Evolutionary conservation across 805 yeast species (phyloP).

Genomic region (Monosporozyma yasuniensis): DNA sequence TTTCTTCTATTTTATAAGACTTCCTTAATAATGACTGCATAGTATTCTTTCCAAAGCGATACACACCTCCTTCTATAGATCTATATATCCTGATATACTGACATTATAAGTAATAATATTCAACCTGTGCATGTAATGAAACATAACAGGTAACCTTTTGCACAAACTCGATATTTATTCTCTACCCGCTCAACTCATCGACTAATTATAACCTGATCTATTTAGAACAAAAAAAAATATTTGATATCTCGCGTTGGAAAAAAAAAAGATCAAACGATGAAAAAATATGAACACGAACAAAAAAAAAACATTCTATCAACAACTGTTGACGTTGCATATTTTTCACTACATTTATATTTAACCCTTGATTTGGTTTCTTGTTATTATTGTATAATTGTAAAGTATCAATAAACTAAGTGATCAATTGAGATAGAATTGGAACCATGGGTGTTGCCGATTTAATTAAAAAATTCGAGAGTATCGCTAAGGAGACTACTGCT

Average conservation of each 20-base stretch:
- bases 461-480: slow-evolving; percentile 29
- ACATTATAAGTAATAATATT: background rate
- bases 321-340: background rate
- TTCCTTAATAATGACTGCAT: background rate
- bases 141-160: background rate
- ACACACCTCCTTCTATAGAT: background rate
- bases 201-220: no score
- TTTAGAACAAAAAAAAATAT: no score
- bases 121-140: background rate
- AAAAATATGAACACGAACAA: background rate
- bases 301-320: background rate
- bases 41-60: background rate
- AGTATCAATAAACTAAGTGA: background rate
- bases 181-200: background rate
- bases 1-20: background rate
- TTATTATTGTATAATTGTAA: background rate
- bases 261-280: background rate
- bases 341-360: background rate
- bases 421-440: background rate
- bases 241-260: background rate
- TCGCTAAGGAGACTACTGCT: slow-evolving; percentile 12
- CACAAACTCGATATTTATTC: background rate
- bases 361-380: background rate
- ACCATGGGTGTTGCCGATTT: slow-evolving; percentile 33
- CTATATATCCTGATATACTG: background rate